Base-by-base conservation (phyloP, 169 alveolate genomes). In the Fabrea salina region DNA sequence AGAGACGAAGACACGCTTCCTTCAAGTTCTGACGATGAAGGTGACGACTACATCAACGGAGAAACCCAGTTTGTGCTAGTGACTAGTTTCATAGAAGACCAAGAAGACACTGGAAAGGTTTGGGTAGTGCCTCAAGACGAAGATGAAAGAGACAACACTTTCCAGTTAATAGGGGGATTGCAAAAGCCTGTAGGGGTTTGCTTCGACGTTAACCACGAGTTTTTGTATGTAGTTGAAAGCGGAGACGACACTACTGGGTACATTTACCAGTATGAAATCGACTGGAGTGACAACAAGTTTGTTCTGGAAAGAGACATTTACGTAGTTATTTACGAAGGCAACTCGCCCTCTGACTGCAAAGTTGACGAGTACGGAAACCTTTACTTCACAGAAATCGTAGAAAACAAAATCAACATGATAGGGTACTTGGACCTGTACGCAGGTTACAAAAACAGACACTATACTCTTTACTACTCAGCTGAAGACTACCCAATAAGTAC, bases 71-170 rank as follows among this genome's bases (percentile, higher is more conserved):
- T 61, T 30, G n/a, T 61, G 37, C 54, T 61, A 61, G 75, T 41
- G 41, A 66, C 76, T 0, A 35, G 35, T 0, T 66, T 19, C 41
- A n/a, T 39, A 37, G 13, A 33, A 22, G 54, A 43, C 56, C 22
- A 39, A 27, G 27, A n/a, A n/a, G 76, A 43, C 3, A 19, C 76
- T 37, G 76, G 76, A 32, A 66, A 66, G 41, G 51, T 66, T 1
- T n/a, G 33, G 5, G n/a, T 22, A 5, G 19, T 40, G 22, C 32
- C 16, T 39, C 22, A 32, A n/a, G 41, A 39, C 32, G 57, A 32
- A 19, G 54, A 43, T 19, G 57, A 39, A 25, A 41, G 33, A 7
- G 33, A 56, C 11, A 16, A 30, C 19, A 37, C 40, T 35, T 33
- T 19, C 2, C n/a, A 11, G 19, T 27, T 61, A 61, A 30, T 61